Evolutionary conservation across 345 rosid genomes (phyloP).

Genomic region (Physaria fendleri): DNA sequence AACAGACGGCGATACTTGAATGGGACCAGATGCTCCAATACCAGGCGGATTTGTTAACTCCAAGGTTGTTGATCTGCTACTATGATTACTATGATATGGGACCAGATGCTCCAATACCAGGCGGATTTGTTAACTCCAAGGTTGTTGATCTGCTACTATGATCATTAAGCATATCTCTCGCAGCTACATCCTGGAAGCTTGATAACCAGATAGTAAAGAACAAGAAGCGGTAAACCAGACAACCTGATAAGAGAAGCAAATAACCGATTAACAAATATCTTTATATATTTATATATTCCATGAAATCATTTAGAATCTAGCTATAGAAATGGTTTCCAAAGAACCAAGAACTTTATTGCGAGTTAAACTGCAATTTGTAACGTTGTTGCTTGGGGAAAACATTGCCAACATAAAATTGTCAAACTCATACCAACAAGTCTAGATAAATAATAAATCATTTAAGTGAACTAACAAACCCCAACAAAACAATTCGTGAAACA

Average conservation of each 20-base stretch:
- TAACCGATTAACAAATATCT: slow-evolving; percentile 18
- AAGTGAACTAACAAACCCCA: background rate
- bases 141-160: slow-evolving; percentile 44
- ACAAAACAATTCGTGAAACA: background rate
- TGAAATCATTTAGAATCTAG: background rate
- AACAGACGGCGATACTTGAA: slow-evolving; percentile 82
- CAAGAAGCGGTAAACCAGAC: slow-evolving; percentile 43
- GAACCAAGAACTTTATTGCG: background rate
- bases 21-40: slow-evolving; percentile 68
- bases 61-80: slow-evolving; percentile 39
- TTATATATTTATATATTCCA: background rate
- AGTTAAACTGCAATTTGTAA: background rate
- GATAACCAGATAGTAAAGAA: slow-evolving; percentile 60
- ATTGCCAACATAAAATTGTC: background rate
- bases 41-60: slow-evolving; percentile 69
- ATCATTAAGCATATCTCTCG: slow-evolving; percentile 33
- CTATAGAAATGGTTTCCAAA: background rate
- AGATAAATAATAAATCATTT: background rate
- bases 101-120: slow-evolving; percentile 58
- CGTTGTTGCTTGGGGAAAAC: slow-evolving; percentile 3
- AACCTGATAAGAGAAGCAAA: slow-evolving; percentile 48
- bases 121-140: slow-evolving; percentile 63
- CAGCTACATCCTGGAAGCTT: slow-evolving; percentile 56
- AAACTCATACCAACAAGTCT: background rate
- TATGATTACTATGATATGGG: too few relatives aligned